phyloP scores from a whole-genome alignment of 495 filamentous ascomycete species.

The Cenococcum geophilum region DNA sequence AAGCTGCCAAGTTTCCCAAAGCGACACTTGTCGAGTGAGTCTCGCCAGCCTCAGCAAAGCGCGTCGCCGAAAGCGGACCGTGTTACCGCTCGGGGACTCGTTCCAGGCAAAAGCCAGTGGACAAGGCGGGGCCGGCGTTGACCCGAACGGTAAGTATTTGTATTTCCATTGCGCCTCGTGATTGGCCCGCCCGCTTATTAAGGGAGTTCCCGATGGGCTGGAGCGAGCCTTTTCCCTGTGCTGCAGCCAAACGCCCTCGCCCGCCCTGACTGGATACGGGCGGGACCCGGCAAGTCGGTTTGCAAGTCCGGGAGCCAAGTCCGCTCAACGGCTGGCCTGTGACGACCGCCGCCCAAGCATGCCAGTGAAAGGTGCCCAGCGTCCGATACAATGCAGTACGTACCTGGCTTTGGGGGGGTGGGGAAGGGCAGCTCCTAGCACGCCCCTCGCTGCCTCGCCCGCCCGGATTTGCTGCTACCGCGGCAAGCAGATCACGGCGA shows the following conservation, averaged over 20 bases:
- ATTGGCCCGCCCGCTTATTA: constrained; percentile 15
- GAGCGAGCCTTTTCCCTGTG: not conserved
- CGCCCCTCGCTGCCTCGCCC: constrained; percentile 6
- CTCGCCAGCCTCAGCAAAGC: not conserved
- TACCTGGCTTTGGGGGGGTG: too few relatives aligned
- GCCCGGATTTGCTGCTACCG: not conserved
- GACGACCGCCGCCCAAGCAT: too few relatives aligned
- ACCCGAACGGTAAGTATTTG: not conserved
- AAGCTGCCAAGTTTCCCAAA: not conserved
- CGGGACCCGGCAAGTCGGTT: not conserved
- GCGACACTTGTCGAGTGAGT: not conserved
- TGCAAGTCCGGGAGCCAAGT: not conserved
- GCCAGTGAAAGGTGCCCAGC: too few relatives aligned
- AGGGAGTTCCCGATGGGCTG: constrained; percentile 13
- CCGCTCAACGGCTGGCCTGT: constrained; percentile 1
- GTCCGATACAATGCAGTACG: too few relatives aligned
- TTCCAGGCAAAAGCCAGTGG: not conserved
- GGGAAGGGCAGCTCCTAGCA: too few relatives aligned
- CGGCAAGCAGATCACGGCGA: constrained; percentile 13
- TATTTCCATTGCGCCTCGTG: not conserved
- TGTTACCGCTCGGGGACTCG: not conserved
- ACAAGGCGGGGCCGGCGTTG: not conserved
- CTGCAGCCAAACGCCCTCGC: constrained; percentile 11
- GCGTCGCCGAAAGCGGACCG: not conserved
- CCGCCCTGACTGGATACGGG: not conserved